A percentile compares a stretch with the other conserved stretches of the same genome.
Evolutionary conservation across 2,329 filamentous ascomycete species (phyloP).

Genomic region (Phyllosticta citriasiana): DNA sequence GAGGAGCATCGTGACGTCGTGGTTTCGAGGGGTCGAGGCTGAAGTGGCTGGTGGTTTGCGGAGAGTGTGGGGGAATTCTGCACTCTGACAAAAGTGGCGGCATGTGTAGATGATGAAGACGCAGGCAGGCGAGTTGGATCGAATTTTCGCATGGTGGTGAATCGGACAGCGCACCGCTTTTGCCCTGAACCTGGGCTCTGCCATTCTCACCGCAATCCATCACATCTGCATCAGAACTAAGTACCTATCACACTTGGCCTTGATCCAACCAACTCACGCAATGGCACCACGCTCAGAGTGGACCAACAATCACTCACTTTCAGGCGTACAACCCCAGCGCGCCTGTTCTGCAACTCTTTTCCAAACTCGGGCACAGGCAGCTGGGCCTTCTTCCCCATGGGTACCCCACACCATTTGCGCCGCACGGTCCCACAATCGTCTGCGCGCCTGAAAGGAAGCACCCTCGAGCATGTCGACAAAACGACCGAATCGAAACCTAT

Average conservation of each 20-base stretch:
- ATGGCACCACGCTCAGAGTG: not conserved
- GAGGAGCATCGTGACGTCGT: not conserved
- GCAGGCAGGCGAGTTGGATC: not conserved
- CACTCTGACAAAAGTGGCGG: not conserved
- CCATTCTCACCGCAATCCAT: not conserved
- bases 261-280: not conserved
- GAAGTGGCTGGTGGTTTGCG: not conserved
- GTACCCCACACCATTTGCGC: not conserved
- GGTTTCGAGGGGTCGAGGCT: not conserved
- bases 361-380: not conserved
- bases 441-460: not conserved
- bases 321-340: not conserved
- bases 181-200: not conserved
- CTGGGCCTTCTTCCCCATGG: not conserved
- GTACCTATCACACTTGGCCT: not conserved
- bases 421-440: not conserved
- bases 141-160: not conserved
- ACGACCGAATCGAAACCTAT: not conserved
- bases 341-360: not conserved
- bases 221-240: not conserved
- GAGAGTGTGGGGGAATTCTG: not conserved
- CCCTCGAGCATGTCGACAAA: not conserved
- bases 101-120: not conserved
- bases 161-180: not conserved
- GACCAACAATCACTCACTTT: not conserved